Evolutionary conservation across 1,284 basidiomycete genomes (phyloP), one percentile per base, ranked within the genome.

Genomic region (Moniliophthora roreri): DNA sequence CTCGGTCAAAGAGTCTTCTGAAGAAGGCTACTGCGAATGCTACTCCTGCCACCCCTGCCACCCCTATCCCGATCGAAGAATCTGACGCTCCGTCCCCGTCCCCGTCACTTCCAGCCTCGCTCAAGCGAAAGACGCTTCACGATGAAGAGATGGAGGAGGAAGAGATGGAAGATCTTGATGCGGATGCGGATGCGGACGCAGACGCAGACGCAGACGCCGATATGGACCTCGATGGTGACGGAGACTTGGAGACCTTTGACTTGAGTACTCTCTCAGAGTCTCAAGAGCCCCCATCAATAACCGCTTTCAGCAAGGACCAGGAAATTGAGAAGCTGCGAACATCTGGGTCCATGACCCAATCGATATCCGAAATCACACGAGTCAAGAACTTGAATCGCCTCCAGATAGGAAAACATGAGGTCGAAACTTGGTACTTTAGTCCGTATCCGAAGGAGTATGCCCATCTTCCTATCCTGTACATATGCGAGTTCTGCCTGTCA

Each of bases 351-450:
- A 99, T 99, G 96, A 99, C 96, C 0, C 97, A 99, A 73, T 94
- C 93, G 42, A 91, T 98, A 58, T 95, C 93, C 53, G 97, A 99
- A 73, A 89, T 99, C 57, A 91, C 96, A 13, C 85, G 97, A 38
- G 97, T 99, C 64, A 99, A 99, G 80, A 99, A 99, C 69, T 79
- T 99, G 61, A 97, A 99, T 73, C 87, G 91, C 59, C 82, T 99
- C 44, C 94, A 96, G 69, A 99, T 99, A 63, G 97, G 97, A 58
- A 88, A 86, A 69, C 88, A 96, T 74, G 93, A 98, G 73, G 91
- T 99, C 62, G 95, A 99, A 65, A 89, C 95, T 8, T 99, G 97
- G 97, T 99, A 99, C 75, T 99, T 99, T 78, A 95, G 92, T 64
- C 96, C 97, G 5, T 99, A 99, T 74, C 97, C 97, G 4, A 87